Conservation (phyloP, 768 basidiomycete species). For the Lentinula lateritia region DNA sequence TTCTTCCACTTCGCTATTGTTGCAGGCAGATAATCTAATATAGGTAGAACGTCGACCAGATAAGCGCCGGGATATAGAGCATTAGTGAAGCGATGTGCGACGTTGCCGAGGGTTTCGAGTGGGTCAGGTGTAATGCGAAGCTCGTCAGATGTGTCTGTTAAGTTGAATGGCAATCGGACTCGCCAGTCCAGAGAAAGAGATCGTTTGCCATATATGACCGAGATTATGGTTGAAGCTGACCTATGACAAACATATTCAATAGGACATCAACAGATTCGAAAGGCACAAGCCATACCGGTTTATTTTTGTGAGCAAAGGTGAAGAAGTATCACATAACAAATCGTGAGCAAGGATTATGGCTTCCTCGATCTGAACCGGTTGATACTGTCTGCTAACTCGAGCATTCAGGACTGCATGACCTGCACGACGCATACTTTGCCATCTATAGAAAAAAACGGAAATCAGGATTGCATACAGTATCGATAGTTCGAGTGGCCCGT, state of each 20-base stretch:
- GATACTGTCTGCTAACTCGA: not conserved
- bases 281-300: not conserved
- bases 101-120: not conserved
- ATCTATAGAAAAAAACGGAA: not conserved
- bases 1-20: conserved; percentile 7
- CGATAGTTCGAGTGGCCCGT: too few species aligned
- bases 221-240: not conserved
- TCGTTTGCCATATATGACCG: conserved; percentile 8
- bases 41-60: conserved; percentile 5
- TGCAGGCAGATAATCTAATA: conserved; percentile 4
- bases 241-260: not conserved
- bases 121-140: not conserved
- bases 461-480: too few species aligned
- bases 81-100: not conserved
- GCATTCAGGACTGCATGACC: not conserved
- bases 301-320: not conserved
- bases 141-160: not conserved
- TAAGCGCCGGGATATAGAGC: not conserved
- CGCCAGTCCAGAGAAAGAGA: conserved; percentile 8
- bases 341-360: not conserved
- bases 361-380: not conserved
- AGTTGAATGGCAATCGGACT: not conserved
- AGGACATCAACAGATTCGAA: too few species aligned
- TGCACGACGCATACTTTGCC: not conserved
- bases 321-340: not conserved